phyloP scores from a whole-genome alignment of 371 early-diverging fungal genomes.

The Apophysomyces trapeziformis region DNA sequence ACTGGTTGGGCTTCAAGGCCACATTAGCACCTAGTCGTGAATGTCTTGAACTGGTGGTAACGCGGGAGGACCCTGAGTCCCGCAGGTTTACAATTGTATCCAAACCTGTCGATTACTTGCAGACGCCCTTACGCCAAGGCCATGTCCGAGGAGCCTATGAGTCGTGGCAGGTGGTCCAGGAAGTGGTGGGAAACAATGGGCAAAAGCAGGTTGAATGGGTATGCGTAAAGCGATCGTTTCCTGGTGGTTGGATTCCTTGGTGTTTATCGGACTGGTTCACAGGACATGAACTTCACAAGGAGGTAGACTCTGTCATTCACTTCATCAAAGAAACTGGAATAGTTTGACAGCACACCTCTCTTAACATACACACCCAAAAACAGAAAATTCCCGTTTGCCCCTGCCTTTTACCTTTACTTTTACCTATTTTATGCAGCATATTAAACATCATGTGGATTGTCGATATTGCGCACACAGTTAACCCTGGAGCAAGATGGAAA shows the following conservation, averaged over 20 bases:
- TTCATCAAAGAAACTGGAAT: slow-evolving; percentile 18
- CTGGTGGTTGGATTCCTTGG: slow-evolving; percentile 33
- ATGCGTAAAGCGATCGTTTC: slow-evolving; percentile 32
- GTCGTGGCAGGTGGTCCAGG: slow-evolving; percentile 34
- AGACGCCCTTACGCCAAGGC: slow-evolving; percentile 12
- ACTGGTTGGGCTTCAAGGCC: slow-evolving; percentile 36
- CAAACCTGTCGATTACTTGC: slow-evolving; percentile 21
- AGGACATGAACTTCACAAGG: slow-evolving; percentile 27
- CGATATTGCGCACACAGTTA: no score
- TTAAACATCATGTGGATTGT: no score
- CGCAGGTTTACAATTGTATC: slow-evolving; percentile 33
- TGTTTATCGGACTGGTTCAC: slow-evolving; percentile 24
- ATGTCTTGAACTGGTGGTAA: slow-evolving; percentile 35
- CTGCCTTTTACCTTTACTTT: no score
- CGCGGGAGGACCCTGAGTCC: slow-evolving; percentile 14
- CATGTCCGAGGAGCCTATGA: slow-evolving; percentile 34
- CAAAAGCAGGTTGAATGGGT: slow-evolving; percentile 28
- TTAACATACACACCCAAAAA: no score
- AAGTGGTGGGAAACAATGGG: slow-evolving; percentile 21
- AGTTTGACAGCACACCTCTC: not conserved
- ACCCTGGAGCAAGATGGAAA: no score
- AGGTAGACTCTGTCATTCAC: slow-evolving; percentile 23
- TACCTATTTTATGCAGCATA: no score
- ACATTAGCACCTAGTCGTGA: slow-evolving; percentile 27
- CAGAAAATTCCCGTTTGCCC: no score